Conservation (phyloP, 148 eudicot species). For the Chenopodium formosanum region DNA sequence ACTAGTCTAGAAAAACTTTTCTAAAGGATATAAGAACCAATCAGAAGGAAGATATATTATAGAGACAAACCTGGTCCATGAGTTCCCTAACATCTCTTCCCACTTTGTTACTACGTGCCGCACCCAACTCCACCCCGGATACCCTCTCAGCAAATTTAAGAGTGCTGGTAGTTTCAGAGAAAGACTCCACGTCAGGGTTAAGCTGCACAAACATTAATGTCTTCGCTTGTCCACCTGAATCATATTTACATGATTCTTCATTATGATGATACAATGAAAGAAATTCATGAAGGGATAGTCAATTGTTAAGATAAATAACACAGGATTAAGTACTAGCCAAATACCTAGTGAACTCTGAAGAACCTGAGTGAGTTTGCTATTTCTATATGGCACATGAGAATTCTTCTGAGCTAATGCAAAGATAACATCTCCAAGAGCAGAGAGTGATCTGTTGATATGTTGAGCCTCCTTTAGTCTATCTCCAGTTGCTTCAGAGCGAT, state of each 20-base stretch:
- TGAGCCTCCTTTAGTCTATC: conserved; percentile 93
- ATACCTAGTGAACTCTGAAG: conserved; percentile 94
- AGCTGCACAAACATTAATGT: conserved; percentile 98
- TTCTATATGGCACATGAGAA: conserved; percentile 89
- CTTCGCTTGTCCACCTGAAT: conserved; percentile 94
- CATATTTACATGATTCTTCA: conserved; percentile 2
- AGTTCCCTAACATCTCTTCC: conserved; percentile 87
- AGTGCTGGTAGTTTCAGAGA: conserved; percentile 87
- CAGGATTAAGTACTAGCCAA: not conserved
- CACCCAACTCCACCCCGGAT: conserved; percentile 98
- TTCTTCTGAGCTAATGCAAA: conserved; percentile 88
- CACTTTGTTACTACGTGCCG: conserved; percentile 83
- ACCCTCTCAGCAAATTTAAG: conserved; percentile 98
- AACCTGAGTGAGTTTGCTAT: conserved; percentile 96
- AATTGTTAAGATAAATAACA: not conserved
- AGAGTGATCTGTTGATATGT: conserved; percentile 89
- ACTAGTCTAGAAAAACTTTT: not conserved
- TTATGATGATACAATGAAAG: not conserved
- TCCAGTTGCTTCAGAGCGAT: conserved; percentile 91
- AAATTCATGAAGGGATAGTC: not conserved
- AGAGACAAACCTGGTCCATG: conserved; percentile 76
- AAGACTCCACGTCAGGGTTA: conserved; percentile 91
- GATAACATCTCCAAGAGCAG: conserved; percentile 93
- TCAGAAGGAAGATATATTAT: not conserved
- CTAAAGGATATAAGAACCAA: not conserved